phyloP scores from a whole-genome alignment of 164 flowering plant genomes.

The Akebia trifoliata region DNA sequence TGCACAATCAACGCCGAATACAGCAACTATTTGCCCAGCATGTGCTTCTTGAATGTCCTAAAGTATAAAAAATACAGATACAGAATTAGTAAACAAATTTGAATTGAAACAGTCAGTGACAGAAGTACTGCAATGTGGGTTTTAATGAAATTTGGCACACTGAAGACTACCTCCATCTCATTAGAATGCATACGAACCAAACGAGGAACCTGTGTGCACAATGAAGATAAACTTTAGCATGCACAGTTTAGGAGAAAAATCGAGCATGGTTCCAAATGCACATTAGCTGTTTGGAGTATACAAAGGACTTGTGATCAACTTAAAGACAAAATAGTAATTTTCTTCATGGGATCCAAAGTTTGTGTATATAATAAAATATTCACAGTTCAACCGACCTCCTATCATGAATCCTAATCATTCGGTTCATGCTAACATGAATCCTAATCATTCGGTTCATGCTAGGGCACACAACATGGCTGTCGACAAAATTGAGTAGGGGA shows the following conservation, averaged over 20 bases:
- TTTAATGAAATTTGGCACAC: neutral
- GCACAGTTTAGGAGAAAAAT: neutral
- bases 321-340: too few relatives aligned
- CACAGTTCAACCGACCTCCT: too few relatives aligned
- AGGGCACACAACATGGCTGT: too few relatives aligned
- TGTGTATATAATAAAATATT: too few relatives aligned
- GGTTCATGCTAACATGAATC: too few relatives aligned
- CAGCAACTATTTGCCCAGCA: conserved; percentile 99
- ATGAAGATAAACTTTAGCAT: neutral
- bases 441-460: too few relatives aligned
- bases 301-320: too few relatives aligned
- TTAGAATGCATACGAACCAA: conserved; percentile 96
- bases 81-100: neutral
- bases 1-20: conserved; percentile 99
- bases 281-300: too few relatives aligned
- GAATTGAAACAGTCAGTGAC: neutral
- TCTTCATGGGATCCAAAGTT: too few relatives aligned
- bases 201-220: conserved; percentile 75
- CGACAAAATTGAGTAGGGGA: too few relatives aligned
- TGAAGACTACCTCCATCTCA: conserved; percentile 90
- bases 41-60: conserved; percentile 99
- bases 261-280: too few relatives aligned
- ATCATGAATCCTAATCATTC: too few relatives aligned
- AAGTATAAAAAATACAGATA: neutral
- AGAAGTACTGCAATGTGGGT: neutral